phyloP scores from a whole-genome alignment of 2,329 filamentous ascomycete genomes.

The Tolypocladium ophioglossoides region DNA sequence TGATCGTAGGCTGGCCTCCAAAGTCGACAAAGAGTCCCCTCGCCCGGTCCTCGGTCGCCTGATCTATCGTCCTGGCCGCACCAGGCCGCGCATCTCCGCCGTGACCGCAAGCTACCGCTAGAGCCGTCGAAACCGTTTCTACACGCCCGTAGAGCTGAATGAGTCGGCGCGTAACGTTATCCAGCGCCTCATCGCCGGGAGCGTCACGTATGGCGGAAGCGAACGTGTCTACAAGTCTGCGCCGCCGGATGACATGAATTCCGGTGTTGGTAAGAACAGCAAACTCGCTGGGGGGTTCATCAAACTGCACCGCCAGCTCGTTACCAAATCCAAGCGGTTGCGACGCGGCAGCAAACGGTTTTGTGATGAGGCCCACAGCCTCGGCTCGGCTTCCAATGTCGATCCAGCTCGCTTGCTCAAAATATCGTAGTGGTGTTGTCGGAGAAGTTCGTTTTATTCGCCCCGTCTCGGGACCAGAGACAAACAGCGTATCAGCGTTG shows the following conservation, averaged over 20 bases:
- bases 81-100: constrained; percentile 65
- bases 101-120: constrained; percentile 92
- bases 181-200: constrained; percentile 67
- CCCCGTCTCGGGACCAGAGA: constrained; percentile 79
- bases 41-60: constrained; percentile 75
- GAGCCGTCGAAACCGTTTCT: constrained; percentile 80
- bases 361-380: constrained; percentile 67
- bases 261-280: constrained; percentile 88
- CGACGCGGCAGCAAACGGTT: constrained; percentile 57
- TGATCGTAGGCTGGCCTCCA: constrained; percentile 76
- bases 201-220: constrained; percentile 67
- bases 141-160: constrained; percentile 77
- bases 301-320: constrained; percentile 92
- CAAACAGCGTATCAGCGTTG: constrained; percentile 60
- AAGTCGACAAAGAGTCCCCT: constrained; percentile 84
- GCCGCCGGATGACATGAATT: constrained; percentile 73
- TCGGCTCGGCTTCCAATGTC: constrained; percentile 63
- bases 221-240: constrained; percentile 85
- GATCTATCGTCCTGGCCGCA: constrained; percentile 69
- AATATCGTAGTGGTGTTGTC: constrained; percentile 48
- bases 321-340: constrained; percentile 80
- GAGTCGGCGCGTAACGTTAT: constrained; percentile 73
- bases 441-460: constrained; percentile 56
- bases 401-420: constrained; percentile 73
- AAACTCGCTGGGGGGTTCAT: constrained; percentile 70